Evolutionary conservation across 2,329 filamentous ascomycete genomes (phyloP), one percentile per base, ranked within the genome.

Genomic region (Dactylellina parvicollis): DNA sequence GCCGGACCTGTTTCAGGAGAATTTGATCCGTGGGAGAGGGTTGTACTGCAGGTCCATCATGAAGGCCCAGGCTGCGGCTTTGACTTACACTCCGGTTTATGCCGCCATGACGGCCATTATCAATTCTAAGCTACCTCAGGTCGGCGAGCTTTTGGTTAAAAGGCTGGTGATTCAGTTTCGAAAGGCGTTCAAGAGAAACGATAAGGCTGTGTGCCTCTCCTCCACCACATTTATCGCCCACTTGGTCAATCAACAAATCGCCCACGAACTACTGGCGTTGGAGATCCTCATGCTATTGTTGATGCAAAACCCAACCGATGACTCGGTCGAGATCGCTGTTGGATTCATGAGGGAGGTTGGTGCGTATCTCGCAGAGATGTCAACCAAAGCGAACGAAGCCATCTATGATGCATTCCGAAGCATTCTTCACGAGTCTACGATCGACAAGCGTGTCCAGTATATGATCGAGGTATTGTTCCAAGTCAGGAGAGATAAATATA

Each of bases 391-490:
- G 78, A 89, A 92, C 28, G 87, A 94, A 76, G 91, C 90, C 22
- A 92, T 99, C 5, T 99, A 96, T 79, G 95, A 99, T 79, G 93
- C 96, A 80, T 96, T 99, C 83, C 85, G 95, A 77, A 94, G 90
- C 77, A 97, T 98, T 75, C 84, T 99, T 7, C 94, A 99, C 82
- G 95, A 99, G 81, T 92, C 92, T 46, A 93, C 95, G 79, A 96
- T 99, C 80, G 94, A 98, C 80, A 97, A 96, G 84, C 87, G 95
- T 76, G 93, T 94, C n/a, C 95, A 99, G 82, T 99, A 98, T 82
- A 96, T 96, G 91, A 94, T 99, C 66, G 95, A 99, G 81, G 95
- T 98, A 4, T 83, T 99, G 44, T 99, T 99, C 80, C 93, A 99
- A 82, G 90, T 97, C 64, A 88, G 95, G 75, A 96, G 97, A 82